Base-by-base conservation (phyloP, 257 asterid genomes). In the Fraxinus pennsylvanica region DNA sequence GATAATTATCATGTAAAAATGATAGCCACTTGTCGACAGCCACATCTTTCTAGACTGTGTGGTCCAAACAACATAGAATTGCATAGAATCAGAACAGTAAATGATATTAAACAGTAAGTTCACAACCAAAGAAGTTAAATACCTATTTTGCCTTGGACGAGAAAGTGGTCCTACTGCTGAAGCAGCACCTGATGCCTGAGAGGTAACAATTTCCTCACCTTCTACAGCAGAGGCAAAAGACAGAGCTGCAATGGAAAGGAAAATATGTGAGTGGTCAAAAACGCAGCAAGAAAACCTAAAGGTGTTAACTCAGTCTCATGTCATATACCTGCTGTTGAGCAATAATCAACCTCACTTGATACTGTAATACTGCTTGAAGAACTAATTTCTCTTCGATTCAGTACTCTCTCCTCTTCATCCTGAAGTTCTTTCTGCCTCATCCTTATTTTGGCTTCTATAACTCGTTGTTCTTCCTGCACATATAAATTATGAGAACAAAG, bases 401-500 rank as follows among this genome's bases (percentile, higher is more conserved):
- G 74, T 69, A 86, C 83, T 82, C 88, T 91, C 57, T 88, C 97
- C 88, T 92, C 98, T 71, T 96, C 99, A 74, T 96, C 99, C 84
- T 79, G 96, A 83, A 92, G 87, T 82, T 96, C 97, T 86, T 96
- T 94, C 81, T 92, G 95, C 84, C 97, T 91, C 90, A 96, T 92
- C 91, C 98, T 89, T 87, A 96, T 93, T 89, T 96, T 93, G 78
- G 99, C 99, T 86, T 96, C 99, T 74, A 96, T 96, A 72, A 96
- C 99, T 76, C 92, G 89, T 79, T 96, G 99, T 81, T 96, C 99
- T 89, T 96, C 99, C 99, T 96, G 79, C 67, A 84, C 38, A 7
- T 33, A 13, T 59, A 59, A 59, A 59, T 59, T 8, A 59, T 59
- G 13, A 59, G 52, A 9, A 70, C 41, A 71, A 43, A 45, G 9